A percentile compares a stretch with the other conserved stretches of the same genome.
Conservation (phyloP, 345 rosid genomes). For the Passiflora organensis region DNA sequence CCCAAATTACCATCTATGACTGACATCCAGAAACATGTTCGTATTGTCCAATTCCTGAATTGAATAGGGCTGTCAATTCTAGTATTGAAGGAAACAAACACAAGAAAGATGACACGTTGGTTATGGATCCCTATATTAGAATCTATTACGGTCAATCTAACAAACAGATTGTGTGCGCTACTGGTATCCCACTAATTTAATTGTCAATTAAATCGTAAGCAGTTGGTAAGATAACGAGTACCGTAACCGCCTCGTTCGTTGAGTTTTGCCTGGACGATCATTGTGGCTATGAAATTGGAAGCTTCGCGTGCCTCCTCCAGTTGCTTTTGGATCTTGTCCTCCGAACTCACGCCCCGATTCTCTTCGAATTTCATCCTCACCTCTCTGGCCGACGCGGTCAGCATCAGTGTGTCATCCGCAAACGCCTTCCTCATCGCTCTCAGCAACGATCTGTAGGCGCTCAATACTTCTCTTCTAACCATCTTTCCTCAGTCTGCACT, state of each 20-base stretch:
- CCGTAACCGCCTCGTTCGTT: constrained; percentile 85
- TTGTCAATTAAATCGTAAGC: too few relatives aligned
- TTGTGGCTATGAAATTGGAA: constrained; percentile 65
- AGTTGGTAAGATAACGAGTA: constrained; percentile 19
- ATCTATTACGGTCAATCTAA: background rate
- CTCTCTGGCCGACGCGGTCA: constrained; percentile 63
- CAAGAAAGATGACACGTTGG: too few relatives aligned
- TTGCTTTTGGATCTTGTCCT: constrained; percentile 54
- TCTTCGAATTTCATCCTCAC: constrained; percentile 45
- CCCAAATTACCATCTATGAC: too few relatives aligned
- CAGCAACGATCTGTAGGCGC: constrained; percentile 63
- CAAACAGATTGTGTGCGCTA: constrained; percentile 13
- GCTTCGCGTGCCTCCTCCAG: constrained; percentile 90
- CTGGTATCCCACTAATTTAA: too few relatives aligned
- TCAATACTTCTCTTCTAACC: constrained; percentile 14
- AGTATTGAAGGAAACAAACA: too few relatives aligned
- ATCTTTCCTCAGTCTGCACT: too few relatives aligned
- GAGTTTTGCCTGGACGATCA: constrained; percentile 92
- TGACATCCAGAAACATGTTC: too few relatives aligned
- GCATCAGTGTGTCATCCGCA: constrained; percentile 56
- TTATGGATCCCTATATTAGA: too few relatives aligned
- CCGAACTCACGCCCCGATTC: constrained; percentile 61
- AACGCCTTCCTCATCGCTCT: constrained; percentile 72
- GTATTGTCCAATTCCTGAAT: too few relatives aligned
- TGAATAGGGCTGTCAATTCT: too few relatives aligned